Evolutionary conservation across 768 basidiomycete species (phyloP), one percentile per base, ranked within the genome.

Genomic region (Russula sp.): DNA sequence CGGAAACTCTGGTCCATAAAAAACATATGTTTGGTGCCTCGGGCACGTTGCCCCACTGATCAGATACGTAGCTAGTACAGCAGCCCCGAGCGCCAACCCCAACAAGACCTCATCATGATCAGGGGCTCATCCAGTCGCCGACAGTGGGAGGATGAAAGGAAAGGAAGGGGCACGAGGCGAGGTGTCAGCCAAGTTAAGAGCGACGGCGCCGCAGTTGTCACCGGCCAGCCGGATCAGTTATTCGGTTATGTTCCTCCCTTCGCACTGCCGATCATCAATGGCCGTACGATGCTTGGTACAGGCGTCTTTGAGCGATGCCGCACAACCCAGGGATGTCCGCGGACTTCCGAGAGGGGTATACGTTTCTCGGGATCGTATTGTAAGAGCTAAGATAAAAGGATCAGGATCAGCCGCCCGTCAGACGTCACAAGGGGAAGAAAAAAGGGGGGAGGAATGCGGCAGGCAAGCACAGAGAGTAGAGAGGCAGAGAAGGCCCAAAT

Each of bases 321-420:
- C 16, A 64, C 74, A 4, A 69, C 36, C 81, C 82, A 84, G 6
- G 81, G 81, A 66, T 83, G 81, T 2, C 64, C 66, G 22, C 77
- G 69, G 24, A 82, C 81, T 16, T 81, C 76, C 8, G 71, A 63
- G 16, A 84, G 71, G 0, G 82, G 75, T 20, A 84, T 63, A 28
- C 82, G 76, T n/a, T 79, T 75, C 56, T 79, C 74, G 0, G 81
- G 62, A 14, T 69, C 61, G 66, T 74, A 86, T 73, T 84, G 87
- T 16, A 98, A 82, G 18, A 98, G 84, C 96, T 98, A 68, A 34
- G 18, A 68, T 30, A n/a, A 32, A 57, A 13, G 34, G 28, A 28
- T 7, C 20, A 60, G 3, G 36, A 18, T 53, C 52, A 49, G 7
- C 42, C 42, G 42, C 28, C 53, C 34, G 8, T 38, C 44, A 50